A percentile compares a stretch with the other conserved stretches of the same genome.
These are phyloP conservation scores for Leccinum solheimii DNA, from an alignment of 1,284 basidiomycete genomes.

Conservation along the genomic window DNA sequence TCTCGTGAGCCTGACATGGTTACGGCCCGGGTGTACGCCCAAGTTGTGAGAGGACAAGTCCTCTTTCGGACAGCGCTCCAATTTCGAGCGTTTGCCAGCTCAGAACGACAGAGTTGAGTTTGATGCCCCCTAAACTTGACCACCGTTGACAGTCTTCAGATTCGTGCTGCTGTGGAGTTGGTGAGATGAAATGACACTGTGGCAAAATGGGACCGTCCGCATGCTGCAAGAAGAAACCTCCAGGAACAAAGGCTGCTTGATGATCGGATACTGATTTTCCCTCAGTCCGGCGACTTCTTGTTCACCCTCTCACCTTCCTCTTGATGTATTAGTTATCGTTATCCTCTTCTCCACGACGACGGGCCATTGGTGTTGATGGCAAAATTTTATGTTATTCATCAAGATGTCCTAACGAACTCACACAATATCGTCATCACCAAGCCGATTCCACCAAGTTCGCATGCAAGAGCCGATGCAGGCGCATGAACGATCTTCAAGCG, in stretches of 20 bases:
- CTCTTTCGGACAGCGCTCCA: not conserved
- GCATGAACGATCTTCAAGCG: slow-evolving; percentile 15
- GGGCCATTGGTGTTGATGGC: not conserved
- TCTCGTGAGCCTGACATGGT: not conserved
- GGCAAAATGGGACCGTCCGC: not conserved
- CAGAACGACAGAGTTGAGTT: slow-evolving; percentile 8
- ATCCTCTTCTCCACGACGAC: not conserved
- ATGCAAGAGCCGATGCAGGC: slow-evolving; percentile 16
- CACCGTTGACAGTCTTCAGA: slow-evolving; percentile 2
- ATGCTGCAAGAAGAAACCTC: not conserved
- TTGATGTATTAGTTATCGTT: not conserved
- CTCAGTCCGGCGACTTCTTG: not conserved
- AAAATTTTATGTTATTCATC: not conserved
- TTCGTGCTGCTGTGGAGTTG: not conserved
- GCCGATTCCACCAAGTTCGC: slow-evolving; percentile 51
- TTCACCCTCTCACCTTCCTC: not conserved
- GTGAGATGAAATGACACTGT: too few relatives aligned
- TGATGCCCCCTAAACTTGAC: not conserved
- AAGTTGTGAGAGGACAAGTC: not conserved
- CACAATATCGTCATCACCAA: too few relatives aligned
- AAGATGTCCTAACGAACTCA: not conserved
- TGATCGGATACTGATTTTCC: slow-evolving; percentile 5
- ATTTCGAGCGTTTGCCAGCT: not conserved
- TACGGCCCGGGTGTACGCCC: slow-evolving; percentile 1
- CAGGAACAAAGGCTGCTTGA: slow-evolving; percentile 3